A percentile compares a stretch with the other conserved stretches of the same genome.
Conservation (phyloP, 2,329 filamentous ascomycete genomes). For the Onygenales sp. region DNA sequence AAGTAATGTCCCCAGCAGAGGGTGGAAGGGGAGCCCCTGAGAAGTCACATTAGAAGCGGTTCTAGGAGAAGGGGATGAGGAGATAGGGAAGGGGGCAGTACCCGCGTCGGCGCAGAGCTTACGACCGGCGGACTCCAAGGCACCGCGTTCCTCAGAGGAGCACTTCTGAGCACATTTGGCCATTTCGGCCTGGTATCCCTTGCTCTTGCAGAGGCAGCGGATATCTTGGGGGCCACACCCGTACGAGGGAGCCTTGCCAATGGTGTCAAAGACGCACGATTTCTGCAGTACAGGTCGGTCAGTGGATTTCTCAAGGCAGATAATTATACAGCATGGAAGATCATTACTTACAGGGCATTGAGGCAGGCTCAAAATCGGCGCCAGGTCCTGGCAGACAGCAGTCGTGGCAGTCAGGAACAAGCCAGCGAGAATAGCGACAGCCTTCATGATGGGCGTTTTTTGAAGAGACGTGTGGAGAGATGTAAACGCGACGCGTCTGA, state of each 20-base stretch:
- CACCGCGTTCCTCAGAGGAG: constrained; percentile 1
- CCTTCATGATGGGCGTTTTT: not conserved
- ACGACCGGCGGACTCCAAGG: constrained; percentile 4
- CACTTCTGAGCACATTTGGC: constrained; percentile 6
- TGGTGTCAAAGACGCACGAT: constrained; percentile 5
- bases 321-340: not conserved
- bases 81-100: not conserved
- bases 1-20: not conserved
- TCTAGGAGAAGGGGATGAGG: not conserved
- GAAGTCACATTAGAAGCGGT: not conserved
- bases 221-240: constrained; percentile 4
- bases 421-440: not conserved
- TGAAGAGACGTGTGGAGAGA: not conserved
- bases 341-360: not conserved
- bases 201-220: constrained; percentile 7
- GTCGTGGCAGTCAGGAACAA: not conserved
- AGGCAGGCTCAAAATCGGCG: not conserved
- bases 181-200: constrained; percentile 5
- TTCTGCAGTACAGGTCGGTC: constrained; percentile 1
- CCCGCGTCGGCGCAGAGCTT: constrained; percentile 6
- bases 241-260: constrained; percentile 3
- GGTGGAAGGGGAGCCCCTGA: not conserved
- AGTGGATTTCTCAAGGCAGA: not conserved
- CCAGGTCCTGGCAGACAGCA: not conserved
- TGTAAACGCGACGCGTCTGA: not conserved